Evolutionary conservation across 352 stramenopile species (phyloP).

Genomic region (Pythium dissotocum): DNA sequence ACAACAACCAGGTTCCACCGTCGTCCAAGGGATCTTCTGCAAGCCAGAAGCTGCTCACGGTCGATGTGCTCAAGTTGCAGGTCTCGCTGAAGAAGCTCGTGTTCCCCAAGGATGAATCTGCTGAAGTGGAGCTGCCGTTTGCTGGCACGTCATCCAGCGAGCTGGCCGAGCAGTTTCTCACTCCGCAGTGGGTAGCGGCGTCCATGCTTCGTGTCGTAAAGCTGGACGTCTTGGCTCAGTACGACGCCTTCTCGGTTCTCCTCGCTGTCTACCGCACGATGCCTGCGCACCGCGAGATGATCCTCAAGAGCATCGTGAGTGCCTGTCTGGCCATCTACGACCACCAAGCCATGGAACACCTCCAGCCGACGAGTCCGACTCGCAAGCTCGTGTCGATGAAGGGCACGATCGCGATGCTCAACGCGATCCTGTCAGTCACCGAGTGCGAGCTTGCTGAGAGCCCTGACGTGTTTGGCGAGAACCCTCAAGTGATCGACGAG

Average conservation of each 20-base stretch:
- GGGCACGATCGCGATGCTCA: constrained; percentile 55
- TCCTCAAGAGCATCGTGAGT: constrained; percentile 39
- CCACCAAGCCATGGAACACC: constrained; percentile 46
- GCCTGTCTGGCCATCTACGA: constrained; percentile 68
- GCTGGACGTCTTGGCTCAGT: constrained; percentile 58
- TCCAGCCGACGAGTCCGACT: not conserved
- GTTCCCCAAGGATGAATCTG: constrained; percentile 28
- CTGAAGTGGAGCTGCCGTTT: constrained; percentile 29
- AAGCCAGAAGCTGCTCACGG: constrained; percentile 34
- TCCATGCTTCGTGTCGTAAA: constrained; percentile 50
- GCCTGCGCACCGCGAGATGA: constrained; percentile 29
- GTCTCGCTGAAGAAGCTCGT: constrained; percentile 49
- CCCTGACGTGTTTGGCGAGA: constrained; percentile 40
- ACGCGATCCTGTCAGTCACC: constrained; percentile 43
- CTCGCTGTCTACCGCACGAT: constrained; percentile 54
- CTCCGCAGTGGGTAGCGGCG: constrained; percentile 48
- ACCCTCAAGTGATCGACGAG: constrained; percentile 37
- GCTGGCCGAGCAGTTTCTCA: constrained; percentile 46
- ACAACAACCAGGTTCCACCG: constrained; percentile 20
- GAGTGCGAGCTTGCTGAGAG: constrained; percentile 41
- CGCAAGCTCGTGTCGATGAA: constrained; percentile 53
- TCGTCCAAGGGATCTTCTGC: constrained; percentile 8
- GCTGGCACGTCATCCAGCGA: constrained; percentile 30
- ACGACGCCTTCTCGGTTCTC: constrained; percentile 61
- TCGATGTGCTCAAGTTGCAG: constrained; percentile 74